Conservation (phyloP, 192 early-diverging fungal genomes). For the Linderina pennispora region DNA sequence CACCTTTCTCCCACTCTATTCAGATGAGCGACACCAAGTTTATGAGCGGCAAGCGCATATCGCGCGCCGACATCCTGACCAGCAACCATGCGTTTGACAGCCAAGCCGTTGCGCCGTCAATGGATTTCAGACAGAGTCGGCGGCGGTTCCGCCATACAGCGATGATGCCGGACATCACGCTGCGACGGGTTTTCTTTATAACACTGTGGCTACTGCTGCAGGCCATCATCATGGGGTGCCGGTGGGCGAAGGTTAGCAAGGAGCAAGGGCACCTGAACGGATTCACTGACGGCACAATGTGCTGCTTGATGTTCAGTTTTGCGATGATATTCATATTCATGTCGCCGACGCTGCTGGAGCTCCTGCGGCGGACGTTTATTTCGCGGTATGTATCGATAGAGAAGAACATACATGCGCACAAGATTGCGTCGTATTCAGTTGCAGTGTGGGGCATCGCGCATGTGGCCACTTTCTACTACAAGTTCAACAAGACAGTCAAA, state of each 20-base stretch:
- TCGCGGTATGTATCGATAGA: constrained; percentile 68
- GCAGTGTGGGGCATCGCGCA: constrained; percentile 68
- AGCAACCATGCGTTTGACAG: constrained; percentile 46
- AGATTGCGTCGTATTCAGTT: constrained; percentile 66
- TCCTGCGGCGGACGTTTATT: constrained; percentile 65
- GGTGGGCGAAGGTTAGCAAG: constrained; percentile 50
- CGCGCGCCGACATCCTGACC: constrained; percentile 36
- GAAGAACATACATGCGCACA: constrained; percentile 82
- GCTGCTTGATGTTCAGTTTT: constrained; percentile 49
- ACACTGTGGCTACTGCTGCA: constrained; percentile 57
- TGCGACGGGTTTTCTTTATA: constrained; percentile 46
- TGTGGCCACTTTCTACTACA: constrained; percentile 64
- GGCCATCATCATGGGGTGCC: constrained; percentile 48
- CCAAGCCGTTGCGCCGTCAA: constrained; percentile 27
- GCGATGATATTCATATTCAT: constrained; percentile 65
- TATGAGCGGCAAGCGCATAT: constrained; percentile 3
- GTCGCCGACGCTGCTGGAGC: constrained; percentile 71
- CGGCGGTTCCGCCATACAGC: neutral
- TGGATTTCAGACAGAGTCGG: no score
- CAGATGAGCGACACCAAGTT: no score
- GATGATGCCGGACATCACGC: constrained; percentile 38
- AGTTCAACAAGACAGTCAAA: constrained; percentile 44
- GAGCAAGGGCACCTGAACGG: constrained; percentile 33
- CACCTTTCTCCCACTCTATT: no score
- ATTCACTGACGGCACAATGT: constrained; percentile 32